Evolutionary conservation across 1,139 yeast species (phyloP).

Genomic region (Protomyces inouyei): DNA sequence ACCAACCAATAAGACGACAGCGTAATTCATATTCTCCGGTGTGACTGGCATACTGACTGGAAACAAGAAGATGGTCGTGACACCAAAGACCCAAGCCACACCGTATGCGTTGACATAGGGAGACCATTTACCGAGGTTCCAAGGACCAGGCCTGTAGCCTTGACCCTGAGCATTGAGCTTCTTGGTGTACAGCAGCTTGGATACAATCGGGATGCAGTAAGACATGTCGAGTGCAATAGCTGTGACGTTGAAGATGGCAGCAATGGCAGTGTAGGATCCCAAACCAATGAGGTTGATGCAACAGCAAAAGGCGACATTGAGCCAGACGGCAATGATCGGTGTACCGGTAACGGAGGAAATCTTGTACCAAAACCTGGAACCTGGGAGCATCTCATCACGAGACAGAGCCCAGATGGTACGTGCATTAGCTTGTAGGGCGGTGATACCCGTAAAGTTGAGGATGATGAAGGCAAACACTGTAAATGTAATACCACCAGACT

Average conservation of each 20-base stretch:
- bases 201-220: slow-evolving; percentile 51
- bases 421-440: slow-evolving; percentile 72
- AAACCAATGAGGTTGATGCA: slow-evolving; percentile 51
- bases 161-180: slow-evolving; percentile 43
- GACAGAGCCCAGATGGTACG: slow-evolving; percentile 83
- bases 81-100: slow-evolving; percentile 45
- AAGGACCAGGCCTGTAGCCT: slow-evolving; percentile 52
- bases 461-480: slow-evolving; percentile 37
- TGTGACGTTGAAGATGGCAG: slow-evolving; percentile 55
- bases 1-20: slow-evolving; percentile 47
- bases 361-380: slow-evolving; percentile 40
- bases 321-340: slow-evolving; percentile 29
- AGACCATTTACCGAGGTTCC: slow-evolving; percentile 51
- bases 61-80: slow-evolving; percentile 42
- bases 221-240: slow-evolving; percentile 60
- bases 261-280: slow-evolving; percentile 57
- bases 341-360: slow-evolving; percentile 25
- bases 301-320: slow-evolving; percentile 26
- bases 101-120: slow-evolving; percentile 42
- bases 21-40: slow-evolving; percentile 51
- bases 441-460: slow-evolving; percentile 57
- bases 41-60: slow-evolving; percentile 32
- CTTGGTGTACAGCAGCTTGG: slow-evolving; percentile 37
- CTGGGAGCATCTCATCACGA: slow-evolving; percentile 83
- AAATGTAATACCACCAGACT: slow-evolving; percentile 53